These are phyloP conservation scores for Xylariaceae sp. DNA, from an alignment of 2,329 filamentous ascomycete genomes.

Conservation along the genomic window DNA sequence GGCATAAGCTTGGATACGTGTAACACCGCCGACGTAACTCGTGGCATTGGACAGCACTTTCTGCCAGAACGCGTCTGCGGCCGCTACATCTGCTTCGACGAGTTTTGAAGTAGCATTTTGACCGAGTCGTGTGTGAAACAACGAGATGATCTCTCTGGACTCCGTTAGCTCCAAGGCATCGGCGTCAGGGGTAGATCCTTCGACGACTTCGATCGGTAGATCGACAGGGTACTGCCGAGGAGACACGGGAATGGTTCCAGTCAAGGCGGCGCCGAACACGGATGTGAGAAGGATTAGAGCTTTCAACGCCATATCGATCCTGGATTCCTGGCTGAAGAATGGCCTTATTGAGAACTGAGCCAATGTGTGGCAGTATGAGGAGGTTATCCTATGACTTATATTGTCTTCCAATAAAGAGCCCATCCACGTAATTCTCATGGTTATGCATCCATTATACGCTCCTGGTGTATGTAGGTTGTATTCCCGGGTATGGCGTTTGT, in stretches of 20 bases:
- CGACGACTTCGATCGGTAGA: constrained; percentile 3
- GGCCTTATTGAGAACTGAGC: no score
- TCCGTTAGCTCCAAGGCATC: background rate
- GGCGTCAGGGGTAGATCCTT: background rate
- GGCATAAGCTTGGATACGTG: constrained; percentile 2
- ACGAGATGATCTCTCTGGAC: background rate
- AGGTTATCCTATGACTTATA: no score
- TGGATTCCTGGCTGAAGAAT: background rate
- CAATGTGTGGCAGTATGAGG: no score
- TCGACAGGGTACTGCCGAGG: background rate
- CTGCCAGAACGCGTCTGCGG: constrained; percentile 8
- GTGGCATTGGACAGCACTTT: background rate
- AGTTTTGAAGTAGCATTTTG: background rate
- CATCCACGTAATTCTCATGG: no score
- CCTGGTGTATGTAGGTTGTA: no score
- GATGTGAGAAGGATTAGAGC: background rate
- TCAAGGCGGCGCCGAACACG: background rate
- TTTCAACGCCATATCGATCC: constrained; percentile 2
- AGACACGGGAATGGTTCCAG: background rate
- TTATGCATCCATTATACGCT: no score
- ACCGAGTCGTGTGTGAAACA: constrained; percentile 1
- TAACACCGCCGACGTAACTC: background rate
- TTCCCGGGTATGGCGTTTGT: no score
- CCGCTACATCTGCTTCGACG: background rate
- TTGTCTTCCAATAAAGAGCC: no score